Evolutionary conservation across 352 stramenopile genomes (phyloP), one percentile per base, ranked within the genome.

Genomic region (Globisporangium ultimum): DNA sequence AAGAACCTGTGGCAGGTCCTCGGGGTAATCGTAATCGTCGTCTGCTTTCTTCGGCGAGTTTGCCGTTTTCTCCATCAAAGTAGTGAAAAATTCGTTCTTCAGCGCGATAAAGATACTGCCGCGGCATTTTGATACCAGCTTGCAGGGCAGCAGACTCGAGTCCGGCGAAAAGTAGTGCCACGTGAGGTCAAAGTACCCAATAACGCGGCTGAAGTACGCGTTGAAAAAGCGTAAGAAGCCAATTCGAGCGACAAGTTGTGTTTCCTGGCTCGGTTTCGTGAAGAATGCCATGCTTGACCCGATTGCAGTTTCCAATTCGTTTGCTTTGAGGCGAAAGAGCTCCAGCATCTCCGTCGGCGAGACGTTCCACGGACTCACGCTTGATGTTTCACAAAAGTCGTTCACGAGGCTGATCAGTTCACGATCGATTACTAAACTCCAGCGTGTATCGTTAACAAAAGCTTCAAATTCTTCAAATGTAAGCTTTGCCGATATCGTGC

Each of bases 1-100:
- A 32, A 87, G 60, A 13, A 97, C 58, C 17, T 92, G 79, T 0
- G 87, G 84, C 15, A 97, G 56, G 47, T 97, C 87, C 34, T 96
- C 87, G 0, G 90, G 90, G 59, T 97, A 97, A 43, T 97, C 90
- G 61, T 97, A 97, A 62, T 97, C 90, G 59, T 97, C 90, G 32
- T 97, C 90, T 1, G 82, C 74, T 55, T 86, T 88, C 38, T 87
- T 89, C 0, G 87, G 71, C 0, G 80, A 70, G 24, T 89, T 94
- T 3, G 84, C 68, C 4, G 89, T 97, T 17, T 75, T 78, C 32
- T 89, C 74, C 61, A 96, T 80, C 2, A 96, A 42, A 11, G 69
- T 47, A 1, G 73, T 80, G 61, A 96, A 88, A 11, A 95, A 71
- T 0, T 76, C 51, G 53, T 92, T 89, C 53, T 96, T 97, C 58